Base-by-base conservation (phyloP, 495 filamentous ascomycete species). In the Podospora bellae-mahoneyi region DNA sequence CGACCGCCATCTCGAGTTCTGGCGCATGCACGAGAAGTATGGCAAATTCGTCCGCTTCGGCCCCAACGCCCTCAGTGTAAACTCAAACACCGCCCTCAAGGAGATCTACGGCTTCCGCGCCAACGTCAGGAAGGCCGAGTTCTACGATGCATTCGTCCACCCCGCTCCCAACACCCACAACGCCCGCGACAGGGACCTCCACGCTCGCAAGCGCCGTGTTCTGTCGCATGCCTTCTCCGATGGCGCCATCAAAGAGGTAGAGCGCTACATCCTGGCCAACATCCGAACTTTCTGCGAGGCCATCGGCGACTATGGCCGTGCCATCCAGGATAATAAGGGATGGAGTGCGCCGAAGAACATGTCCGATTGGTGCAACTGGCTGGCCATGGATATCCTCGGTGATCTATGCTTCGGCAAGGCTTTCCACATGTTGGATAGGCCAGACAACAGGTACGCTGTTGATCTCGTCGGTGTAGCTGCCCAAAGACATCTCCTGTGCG, bases 361-460 rank as follows among this genome's bases (percentile, higher is more conserved):
- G 78, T 80, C 87, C 0, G 80, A 87, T 68, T 90, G 87, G 84
- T 83, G 82, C 65, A 89, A 87, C 73, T 91, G 86, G 77, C 81
- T 90, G 9, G 84, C 85, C 60, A 92, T 91, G 80, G 90, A 93
- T 70, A 86, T 91, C 23, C 86, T 93, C 76, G 90, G 89, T 3
- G 87, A 91, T 48, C 71, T 93, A 9, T 84, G 83, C 66, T 92
- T 92, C 71, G 88, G 87, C 18, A 90, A 91, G 74, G 82, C 87
- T 20, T 91, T 91, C 77, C 82, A 86, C 56, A 91, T 91, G 89
- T 79, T 94, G 60, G 83, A 87, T 60, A 77, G 75, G n/a, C 82
- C 78, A 6, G 81, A 84, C 60, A 87, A 86, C 72, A 82, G 88
- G 19, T 86, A 84, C 68, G 85, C 86, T 19, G 83, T 88, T 44